phyloP scores from a whole-genome alignment of 2,329 filamentous ascomycete species.

The Verticillium tricorpus region DNA sequence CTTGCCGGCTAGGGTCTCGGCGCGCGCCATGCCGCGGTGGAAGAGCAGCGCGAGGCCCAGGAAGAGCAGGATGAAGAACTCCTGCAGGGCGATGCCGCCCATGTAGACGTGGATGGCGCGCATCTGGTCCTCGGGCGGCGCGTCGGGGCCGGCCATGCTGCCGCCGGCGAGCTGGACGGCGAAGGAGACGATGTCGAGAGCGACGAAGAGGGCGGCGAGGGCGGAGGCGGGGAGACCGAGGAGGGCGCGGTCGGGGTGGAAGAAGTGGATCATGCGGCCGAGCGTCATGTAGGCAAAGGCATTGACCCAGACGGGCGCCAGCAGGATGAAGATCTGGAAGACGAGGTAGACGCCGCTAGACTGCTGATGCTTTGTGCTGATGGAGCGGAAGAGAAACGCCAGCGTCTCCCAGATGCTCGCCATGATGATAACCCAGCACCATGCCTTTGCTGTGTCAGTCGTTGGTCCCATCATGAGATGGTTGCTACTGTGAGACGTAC shows the following conservation, averaged over 20 bases:
- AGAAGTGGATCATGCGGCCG: conserved; percentile 53
- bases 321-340: conserved; percentile 22
- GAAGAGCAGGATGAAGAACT: conserved; percentile 46
- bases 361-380: conserved; percentile 22
- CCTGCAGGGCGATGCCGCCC: conserved; percentile 47
- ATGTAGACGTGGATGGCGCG: conserved; percentile 33
- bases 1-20: neutral
- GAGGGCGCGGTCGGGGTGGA: conserved; percentile 31
- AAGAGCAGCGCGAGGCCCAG: conserved; percentile 32
- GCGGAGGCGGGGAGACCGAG: conserved; percentile 49
- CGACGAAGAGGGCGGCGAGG: conserved; percentile 41
- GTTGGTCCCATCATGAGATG: neutral
- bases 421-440: conserved; percentile 32
- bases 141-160: conserved; percentile 18
- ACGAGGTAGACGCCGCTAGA: conserved; percentile 16
- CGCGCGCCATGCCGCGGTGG: conserved; percentile 22
- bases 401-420: conserved; percentile 24
- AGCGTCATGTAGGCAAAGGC: conserved; percentile 58
- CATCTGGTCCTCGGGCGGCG: conserved; percentile 20
- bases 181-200: conserved; percentile 38
- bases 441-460: conserved; percentile 14
- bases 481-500: conserved; percentile 7
- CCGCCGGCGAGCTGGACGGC: conserved; percentile 36
- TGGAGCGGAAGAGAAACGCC: conserved; percentile 13
- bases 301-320: conserved; percentile 32